Base-by-base conservation (phyloP, 176 grass and related monocot genomes). In the Olyra latifolia region DNA sequence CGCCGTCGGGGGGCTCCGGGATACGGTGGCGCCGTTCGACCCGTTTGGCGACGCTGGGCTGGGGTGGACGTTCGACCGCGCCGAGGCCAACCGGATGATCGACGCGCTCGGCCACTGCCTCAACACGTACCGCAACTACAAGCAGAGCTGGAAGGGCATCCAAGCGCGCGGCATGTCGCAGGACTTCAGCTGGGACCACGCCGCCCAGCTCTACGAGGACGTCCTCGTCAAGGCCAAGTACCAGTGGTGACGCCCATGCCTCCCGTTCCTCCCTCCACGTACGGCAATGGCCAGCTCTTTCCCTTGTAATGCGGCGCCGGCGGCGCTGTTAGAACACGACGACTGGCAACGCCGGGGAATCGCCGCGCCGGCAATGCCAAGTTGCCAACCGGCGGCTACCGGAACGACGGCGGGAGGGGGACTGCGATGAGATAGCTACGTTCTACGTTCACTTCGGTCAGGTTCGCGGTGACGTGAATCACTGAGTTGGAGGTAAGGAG, bases 201-300 rank as follows among this genome's bases (percentile, higher is more conserved):
- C 90, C 23, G 96, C 96, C 15, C 58, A 88, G 82, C 85, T 86
- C 5, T 99, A 99, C 69, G 96, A 99, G 86, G 82, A 91, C 43
- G 90, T 95, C 72, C 96, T 99, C 25, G 57, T 95, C 59, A 91
- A 94, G 41, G 96, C 96, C 42, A 95, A 99, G 88, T 99, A 99
- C 79, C 96, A 95, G 62, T 95, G 96, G 92, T 99, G 78, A 94
- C 17, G 24, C 4, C 14, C 7, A 57, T 10, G 11, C 54, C 38
- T 40, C n/a, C 32, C 32, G 32, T 3, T 4, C 32, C 32, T 35
- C 32, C 32, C 32, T 35, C 32, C 32, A 35, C 32, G 32, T 35
- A 35, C 5, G 32, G 32, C 32, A 2, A 35, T 35, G 32, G 32
- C 32, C 32, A 4, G 32, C 32, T 35, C 32, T 35, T 35, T 4